phyloP scores from a whole-genome alignment of 495 filamentous ascomycete species.

The Cairneyella variabilis region DNA sequence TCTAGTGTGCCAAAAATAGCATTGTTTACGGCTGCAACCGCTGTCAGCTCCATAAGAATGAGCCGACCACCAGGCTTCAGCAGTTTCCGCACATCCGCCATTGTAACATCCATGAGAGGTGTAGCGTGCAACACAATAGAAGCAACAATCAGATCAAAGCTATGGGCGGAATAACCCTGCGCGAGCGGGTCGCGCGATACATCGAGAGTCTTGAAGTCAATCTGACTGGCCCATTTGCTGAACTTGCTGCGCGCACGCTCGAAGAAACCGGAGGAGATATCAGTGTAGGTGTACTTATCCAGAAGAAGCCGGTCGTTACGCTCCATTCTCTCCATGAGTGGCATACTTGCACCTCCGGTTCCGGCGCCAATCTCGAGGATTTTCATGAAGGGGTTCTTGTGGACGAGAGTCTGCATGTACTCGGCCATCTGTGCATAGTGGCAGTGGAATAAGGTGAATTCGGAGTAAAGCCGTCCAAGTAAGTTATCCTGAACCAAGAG shows the following conservation, averaged over 20 bases:
- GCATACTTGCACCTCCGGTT: slow-evolving; percentile 37
- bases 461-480: not conserved
- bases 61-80: slow-evolving; percentile 31
- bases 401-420: slow-evolving; percentile 12
- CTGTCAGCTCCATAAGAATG: slow-evolving; percentile 40
- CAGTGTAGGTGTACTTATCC: slow-evolving; percentile 42
- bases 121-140: slow-evolving; percentile 52
- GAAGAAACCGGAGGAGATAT: slow-evolving; percentile 50
- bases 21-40: slow-evolving; percentile 30
- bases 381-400: slow-evolving; percentile 35
- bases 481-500: slow-evolving; percentile 22
- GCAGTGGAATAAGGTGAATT: not conserved
- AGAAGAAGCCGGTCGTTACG: not conserved
- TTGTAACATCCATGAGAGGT: slow-evolving; percentile 39
- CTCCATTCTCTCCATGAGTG: slow-evolving; percentile 16
- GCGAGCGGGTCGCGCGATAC: slow-evolving; percentile 37
- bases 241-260: slow-evolving; percentile 28
- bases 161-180: slow-evolving; percentile 43
- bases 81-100: slow-evolving; percentile 37
- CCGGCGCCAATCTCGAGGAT: slow-evolving; percentile 47
- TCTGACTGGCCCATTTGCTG: not conserved
- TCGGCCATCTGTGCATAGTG: not conserved
- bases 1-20: slow-evolving; percentile 39
- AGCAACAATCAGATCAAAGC: slow-evolving; percentile 50
- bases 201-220: slow-evolving; percentile 35